Percentiles rank a stretch among this genome's conserved stretches.
Evolutionary conservation across 1,139 yeast genomes (phyloP).

Genomic region (Kodamaea fungicola): DNA sequence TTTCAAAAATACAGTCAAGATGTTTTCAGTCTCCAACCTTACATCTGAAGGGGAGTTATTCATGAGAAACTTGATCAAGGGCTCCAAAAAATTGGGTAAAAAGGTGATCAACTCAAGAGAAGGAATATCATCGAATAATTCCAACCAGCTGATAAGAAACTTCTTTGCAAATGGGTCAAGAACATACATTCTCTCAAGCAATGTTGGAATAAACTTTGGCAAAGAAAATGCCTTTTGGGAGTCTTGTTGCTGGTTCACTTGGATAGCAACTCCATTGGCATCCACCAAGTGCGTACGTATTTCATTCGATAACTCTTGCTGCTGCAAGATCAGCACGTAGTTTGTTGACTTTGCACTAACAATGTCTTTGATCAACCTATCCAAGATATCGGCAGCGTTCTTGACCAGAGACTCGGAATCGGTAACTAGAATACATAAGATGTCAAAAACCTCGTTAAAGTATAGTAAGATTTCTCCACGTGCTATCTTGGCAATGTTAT

Average conservation of each 20-base stretch:
- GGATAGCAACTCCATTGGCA: constrained; percentile 54
- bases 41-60: constrained; percentile 88
- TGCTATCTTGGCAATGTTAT: constrained; percentile 95
- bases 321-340: constrained; percentile 77
- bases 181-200: constrained; percentile 87
- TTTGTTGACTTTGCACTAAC: constrained; percentile 94
- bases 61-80: constrained; percentile 68
- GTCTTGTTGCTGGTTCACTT: constrained; percentile 60
- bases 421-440: constrained; percentile 83
- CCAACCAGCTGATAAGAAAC: constrained; percentile 90
- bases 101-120: constrained; percentile 84
- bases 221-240: constrained; percentile 76
- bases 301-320: constrained; percentile 43
- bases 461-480: constrained; percentile 89
- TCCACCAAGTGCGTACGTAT: constrained; percentile 45
- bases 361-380: constrained; percentile 86
- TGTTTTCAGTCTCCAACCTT: constrained; percentile 76
- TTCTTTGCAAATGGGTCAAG: constrained; percentile 90
- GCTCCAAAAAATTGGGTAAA: constrained; percentile 86
- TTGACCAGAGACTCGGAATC: constrained; percentile 91
- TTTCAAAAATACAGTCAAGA: constrained; percentile 69
- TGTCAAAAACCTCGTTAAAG: constrained; percentile 93
- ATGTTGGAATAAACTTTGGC: constrained; percentile 83
- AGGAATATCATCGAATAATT: constrained; percentile 87
- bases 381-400: constrained; percentile 93